Evolutionary conservation across 148 eudicot genomes (phyloP), one percentile per base, ranked within the genome.

Genomic region (Camellia sinensis): DNA sequence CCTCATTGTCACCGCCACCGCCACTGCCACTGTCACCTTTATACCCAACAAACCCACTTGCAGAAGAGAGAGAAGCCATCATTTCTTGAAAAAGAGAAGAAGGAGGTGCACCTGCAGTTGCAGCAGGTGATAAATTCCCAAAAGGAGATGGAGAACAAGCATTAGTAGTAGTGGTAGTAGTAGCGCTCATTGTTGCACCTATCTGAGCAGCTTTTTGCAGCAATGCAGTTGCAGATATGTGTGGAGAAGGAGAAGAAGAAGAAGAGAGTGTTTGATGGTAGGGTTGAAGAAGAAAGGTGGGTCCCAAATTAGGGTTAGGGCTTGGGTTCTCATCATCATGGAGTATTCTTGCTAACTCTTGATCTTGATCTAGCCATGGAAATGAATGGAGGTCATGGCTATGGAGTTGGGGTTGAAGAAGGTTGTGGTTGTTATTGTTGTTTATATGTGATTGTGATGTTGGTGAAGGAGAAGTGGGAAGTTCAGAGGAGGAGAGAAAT

Each of bases 151-250:
- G 37, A 29, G 37, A 29, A 29, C 37, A 29, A 29, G 37, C 37
- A 29, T 29, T 29, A 29, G 37, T 29, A 29, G 37, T 29, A 29
- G 37, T 29, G 37, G 37, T 29, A 29, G 37, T 29, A 29, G 37
- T 29, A 29, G 37, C 37, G 85, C 92, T 88, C 87, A 90, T 87
- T 78, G 86, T 88, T 62, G 98, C 89, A 18, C 98, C 97, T 86
- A 94, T 92, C 80, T 92, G 93, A 44, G 98, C 93, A 84, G 98
- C 98, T 82, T 90, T 91, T 79, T 94, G 98, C 57, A 94, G 87
- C 93, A 94, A 84, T 74, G 97, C 98, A 67, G 98, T 94, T 53
- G 98, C 98, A 64, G 97, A 94, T 86, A 89, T 84, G 86, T 94
- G 92, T 37, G 97, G 85, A 6, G 86, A 70, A 8, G 74, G 56